Evolutionary conservation across 140 eudicot species (phyloP).

Genomic region (Oenanthe javanica): DNA sequence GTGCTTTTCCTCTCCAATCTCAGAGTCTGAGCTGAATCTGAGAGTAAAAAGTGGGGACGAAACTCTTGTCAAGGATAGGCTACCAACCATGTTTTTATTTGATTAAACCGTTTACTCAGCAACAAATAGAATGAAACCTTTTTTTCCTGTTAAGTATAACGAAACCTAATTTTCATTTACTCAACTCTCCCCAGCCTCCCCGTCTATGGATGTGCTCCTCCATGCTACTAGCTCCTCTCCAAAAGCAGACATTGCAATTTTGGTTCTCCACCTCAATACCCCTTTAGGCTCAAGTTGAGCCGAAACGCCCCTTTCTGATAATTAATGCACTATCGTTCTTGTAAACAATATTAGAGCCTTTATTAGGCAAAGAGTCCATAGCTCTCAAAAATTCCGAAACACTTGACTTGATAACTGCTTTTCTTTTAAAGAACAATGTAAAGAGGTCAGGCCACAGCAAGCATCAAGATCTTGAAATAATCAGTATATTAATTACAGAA

Average conservation of each 20-base stretch:
- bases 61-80: neutral
- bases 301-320: too few relatives aligned
- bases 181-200: too few relatives aligned
- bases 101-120: neutral
- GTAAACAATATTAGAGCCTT: neutral
- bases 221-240: too few relatives aligned
- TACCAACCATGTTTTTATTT: neutral
- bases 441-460: neutral
- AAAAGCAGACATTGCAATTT: too few relatives aligned
- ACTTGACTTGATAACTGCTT: neutral
- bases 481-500: constrained; percentile 38
- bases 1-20: too few relatives aligned
- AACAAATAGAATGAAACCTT: too few relatives aligned
- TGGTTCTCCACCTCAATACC: neutral
- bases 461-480: constrained; percentile 6
- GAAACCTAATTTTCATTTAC: too few relatives aligned
- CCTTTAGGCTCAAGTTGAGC: neutral
- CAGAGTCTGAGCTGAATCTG: neutral
- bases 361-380: neutral
- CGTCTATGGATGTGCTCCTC: too few relatives aligned
- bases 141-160: too few relatives aligned
- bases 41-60: neutral
- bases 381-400: neutral
- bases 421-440: neutral
- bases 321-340: too few relatives aligned